Percentiles rank a stretch among this genome's conserved stretches.
Conservation (phyloP, 768 basidiomycete species). For the Kwoniella sp. region DNA sequence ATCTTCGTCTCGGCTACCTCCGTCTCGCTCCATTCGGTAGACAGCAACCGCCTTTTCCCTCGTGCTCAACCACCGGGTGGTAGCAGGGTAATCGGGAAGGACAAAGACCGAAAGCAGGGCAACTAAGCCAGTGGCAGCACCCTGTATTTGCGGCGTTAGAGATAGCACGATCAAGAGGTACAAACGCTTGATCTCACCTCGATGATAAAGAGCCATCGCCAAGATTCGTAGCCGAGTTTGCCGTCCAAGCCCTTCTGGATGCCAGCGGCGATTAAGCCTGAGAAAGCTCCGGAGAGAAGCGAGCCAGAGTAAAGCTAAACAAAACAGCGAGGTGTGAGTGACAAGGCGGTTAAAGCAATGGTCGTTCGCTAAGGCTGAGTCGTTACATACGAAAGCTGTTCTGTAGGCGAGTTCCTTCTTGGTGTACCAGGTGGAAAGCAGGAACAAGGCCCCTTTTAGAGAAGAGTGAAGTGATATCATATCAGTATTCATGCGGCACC, state of each 20-base stretch:
- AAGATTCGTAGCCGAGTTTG: conserved; percentile 67
- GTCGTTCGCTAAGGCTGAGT: not conserved
- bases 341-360: too few species aligned
- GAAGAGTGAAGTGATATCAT: conserved; percentile 45
- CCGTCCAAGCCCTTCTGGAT: conserved; percentile 75
- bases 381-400: conserved; percentile 19
- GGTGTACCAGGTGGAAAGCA: conserved; percentile 45
- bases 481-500: not conserved
- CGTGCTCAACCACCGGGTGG: conserved; percentile 31
- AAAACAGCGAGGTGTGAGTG: conserved; percentile 62
- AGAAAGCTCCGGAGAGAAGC: conserved; percentile 42
- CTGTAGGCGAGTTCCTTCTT: conserved; percentile 40
- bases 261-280: conserved; percentile 67
- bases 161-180: not conserved
- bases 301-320: conserved; percentile 31
- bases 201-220: conserved; percentile 64
- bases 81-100: conserved; percentile 36
- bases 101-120: conserved; percentile 25
- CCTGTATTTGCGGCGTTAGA: conserved; percentile 6
- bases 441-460: conserved; percentile 51
- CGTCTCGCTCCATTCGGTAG: conserved; percentile 33
- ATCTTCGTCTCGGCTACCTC: conserved; percentile 38
- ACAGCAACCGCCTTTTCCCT: conserved; percentile 31
- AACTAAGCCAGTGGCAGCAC: conserved; percentile 25
- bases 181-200: conserved; percentile 15